These are phyloP conservation scores for Rosellinia necatrix DNA, from an alignment of 2,329 filamentous ascomycete species.

Conservation along the genomic window DNA sequence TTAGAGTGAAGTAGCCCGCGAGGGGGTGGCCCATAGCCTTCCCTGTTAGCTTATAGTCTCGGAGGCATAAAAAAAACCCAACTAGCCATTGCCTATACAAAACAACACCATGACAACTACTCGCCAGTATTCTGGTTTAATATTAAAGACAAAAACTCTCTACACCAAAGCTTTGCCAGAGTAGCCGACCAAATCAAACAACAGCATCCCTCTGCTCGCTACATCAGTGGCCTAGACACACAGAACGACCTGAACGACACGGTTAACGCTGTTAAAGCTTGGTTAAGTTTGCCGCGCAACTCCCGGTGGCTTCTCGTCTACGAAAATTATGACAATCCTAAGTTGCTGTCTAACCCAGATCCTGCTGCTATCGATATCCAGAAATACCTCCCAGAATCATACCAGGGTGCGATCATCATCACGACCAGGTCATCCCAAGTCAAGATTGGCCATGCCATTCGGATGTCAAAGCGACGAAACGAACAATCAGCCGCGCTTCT, in stretches of 20 bases:
- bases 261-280: conserved; percentile 43
- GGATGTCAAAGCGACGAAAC: conserved; percentile 34
- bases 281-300: conserved; percentile 44
- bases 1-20: no score
- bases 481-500: conserved; percentile 4
- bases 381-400: conserved; percentile 37
- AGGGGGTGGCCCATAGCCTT: no score
- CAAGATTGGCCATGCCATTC: conserved; percentile 41
- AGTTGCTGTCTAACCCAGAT: conserved; percentile 33
- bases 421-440: conserved; percentile 45
- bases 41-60: no score
- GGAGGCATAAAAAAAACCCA: conserved; percentile 32
- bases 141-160: conserved; percentile 21
- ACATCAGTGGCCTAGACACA: conserved; percentile 7
- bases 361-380: conserved; percentile 40
- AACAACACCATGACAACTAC: conserved; percentile 22
- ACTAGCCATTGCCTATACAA: conserved; percentile 25
- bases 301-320: conserved; percentile 46
- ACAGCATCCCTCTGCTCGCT: conserved; percentile 20
- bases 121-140: conserved; percentile 29
- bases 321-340: conserved; percentile 49
- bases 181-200: conserved; percentile 23
- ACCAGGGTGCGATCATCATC: conserved; percentile 50
- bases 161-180: conserved; percentile 25
- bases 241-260: conserved; percentile 31